phyloP scores from a whole-genome alignment of 2,329 filamentous ascomycete genomes.

The Phyllosticta citribraziliensis region DNA sequence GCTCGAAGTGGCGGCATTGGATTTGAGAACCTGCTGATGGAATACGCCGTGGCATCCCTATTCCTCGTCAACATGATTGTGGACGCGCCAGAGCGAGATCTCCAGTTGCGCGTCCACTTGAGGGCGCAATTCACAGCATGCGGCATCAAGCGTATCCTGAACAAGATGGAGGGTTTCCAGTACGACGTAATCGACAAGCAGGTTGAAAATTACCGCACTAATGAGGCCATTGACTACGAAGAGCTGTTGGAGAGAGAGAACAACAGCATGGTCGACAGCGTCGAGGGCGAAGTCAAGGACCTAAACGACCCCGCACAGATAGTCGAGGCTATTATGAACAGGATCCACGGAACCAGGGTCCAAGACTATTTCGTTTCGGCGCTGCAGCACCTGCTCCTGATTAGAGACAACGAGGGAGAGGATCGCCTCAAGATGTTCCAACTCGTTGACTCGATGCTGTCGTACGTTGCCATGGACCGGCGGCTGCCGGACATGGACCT shows the following conservation, averaged over 20 bases:
- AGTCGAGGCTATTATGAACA: slow-evolving; percentile 82
- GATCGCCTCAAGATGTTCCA: slow-evolving; percentile 94
- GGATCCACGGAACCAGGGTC: slow-evolving; percentile 70
- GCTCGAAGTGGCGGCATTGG: slow-evolving; percentile 91
- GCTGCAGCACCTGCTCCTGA: slow-evolving; percentile 87
- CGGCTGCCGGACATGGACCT: slow-evolving; percentile 93
- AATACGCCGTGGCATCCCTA: slow-evolving; percentile 91
- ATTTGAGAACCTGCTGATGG: slow-evolving; percentile 98
- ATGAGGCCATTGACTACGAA: slow-evolving; percentile 97
- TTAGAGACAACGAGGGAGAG: slow-evolving; percentile 83
- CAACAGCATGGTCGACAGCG: slow-evolving; percentile 78
- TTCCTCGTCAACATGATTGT: slow-evolving; percentile 96
- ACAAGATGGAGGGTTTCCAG: slow-evolving; percentile 96
- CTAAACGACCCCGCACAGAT: slow-evolving; percentile 89
- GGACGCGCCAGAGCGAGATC: slow-evolving; percentile 77
- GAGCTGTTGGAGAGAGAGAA: slow-evolving; percentile 88
- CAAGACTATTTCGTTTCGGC: slow-evolving; percentile 95
- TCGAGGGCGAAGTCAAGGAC: slow-evolving; percentile 81
- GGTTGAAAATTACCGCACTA: slow-evolving; percentile 82
- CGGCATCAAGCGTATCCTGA: slow-evolving; percentile 86
- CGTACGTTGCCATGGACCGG: slow-evolving; percentile 97
- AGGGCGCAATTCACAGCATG: slow-evolving; percentile 92
- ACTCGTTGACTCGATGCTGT: slow-evolving; percentile 96
- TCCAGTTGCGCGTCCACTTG: slow-evolving; percentile 88
- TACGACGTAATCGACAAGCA: slow-evolving; percentile 99